Base-by-base conservation (phyloP, 129 eudicot species). In the Lactuca saligna region DNA sequence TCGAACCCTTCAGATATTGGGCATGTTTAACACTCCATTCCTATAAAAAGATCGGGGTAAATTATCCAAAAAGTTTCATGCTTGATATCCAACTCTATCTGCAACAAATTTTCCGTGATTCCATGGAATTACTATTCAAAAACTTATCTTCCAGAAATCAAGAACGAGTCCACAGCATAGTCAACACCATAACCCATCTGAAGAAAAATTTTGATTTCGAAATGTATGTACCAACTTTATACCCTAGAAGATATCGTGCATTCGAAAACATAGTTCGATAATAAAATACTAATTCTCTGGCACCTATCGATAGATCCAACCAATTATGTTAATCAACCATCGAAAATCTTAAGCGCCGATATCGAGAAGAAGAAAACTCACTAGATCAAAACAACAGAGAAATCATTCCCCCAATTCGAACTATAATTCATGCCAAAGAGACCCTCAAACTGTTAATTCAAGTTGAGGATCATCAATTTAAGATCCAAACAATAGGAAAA, bases 271-370 rank as follows among this genome's bases (percentile, higher is more conserved):
- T 31, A 49, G 31, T 16, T n/a, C 34, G 8, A 74, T 62, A 39
- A 53, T 29, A 38, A 34, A 63, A 54, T 20, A 62, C 42, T 53
- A 54, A 63, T 63, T 29, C 57, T 54, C 37, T 53, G 35, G 42
- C 39, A 49, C 31, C 61, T 16, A 73, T 35, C 71, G 3, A 55
- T 57, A 73, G 72, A 74, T 74, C 72, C 58, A 74, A 55, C 72
- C 51, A 42, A 55, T 44, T 57, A 44, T 42, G 35, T 48, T 14
- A 42, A 65, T 35, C 72, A 55, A 56, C 66, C 33, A 74, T 42
- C 34, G 8, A 32, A 55, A 64, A 44, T 2, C 10, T 11, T 12
- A 16, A 15, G 3, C 38, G 0, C 8, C 71, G 41, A 70, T 32
- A n/a, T 33, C 20, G 8, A 33, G 61, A 54, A n/a, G 13, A 61